These are phyloP conservation scores for Fraxinus cuspidata DNA, from an alignment of 257 asterid species.

Conservation along the genomic window DNA sequence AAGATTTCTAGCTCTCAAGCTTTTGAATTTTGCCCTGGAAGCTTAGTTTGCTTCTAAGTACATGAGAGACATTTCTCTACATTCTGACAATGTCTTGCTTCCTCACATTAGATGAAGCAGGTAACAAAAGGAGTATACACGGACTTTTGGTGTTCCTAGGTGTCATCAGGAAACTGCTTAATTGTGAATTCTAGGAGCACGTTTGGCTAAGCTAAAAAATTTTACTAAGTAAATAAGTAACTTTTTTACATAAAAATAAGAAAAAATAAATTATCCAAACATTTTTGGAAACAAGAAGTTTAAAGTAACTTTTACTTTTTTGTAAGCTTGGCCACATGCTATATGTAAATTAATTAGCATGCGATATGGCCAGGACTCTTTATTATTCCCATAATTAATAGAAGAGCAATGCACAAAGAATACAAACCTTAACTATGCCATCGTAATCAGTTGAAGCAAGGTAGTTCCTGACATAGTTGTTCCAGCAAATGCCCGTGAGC, in stretches of 20 bases:
- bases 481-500: constrained; percentile 91
- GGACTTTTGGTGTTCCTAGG: background rate
- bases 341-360: background rate
- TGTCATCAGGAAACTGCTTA: background rate
- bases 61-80: background rate
- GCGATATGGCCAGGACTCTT: background rate
- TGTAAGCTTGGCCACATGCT: background rate
- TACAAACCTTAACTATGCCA: constrained; percentile 64
- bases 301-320: background rate
- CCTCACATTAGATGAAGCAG: background rate
- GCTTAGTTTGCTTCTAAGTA: background rate
- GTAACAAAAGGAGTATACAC: background rate
- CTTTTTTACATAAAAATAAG: background rate
- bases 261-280: background rate
- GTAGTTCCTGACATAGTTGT: constrained; percentile 87
- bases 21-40: background rate
- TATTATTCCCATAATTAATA: constrained; percentile 11
- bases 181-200: background rate
- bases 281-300: background rate
- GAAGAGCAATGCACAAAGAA: constrained; percentile 20
- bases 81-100: background rate
- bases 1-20: background rate
- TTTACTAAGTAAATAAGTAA: background rate
- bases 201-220: background rate
- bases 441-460: constrained; percentile 93